These are phyloP conservation scores for Trypanosoma boissoni DNA, from an alignment of 208 protist genomes.

Conservation along the genomic window DNA sequence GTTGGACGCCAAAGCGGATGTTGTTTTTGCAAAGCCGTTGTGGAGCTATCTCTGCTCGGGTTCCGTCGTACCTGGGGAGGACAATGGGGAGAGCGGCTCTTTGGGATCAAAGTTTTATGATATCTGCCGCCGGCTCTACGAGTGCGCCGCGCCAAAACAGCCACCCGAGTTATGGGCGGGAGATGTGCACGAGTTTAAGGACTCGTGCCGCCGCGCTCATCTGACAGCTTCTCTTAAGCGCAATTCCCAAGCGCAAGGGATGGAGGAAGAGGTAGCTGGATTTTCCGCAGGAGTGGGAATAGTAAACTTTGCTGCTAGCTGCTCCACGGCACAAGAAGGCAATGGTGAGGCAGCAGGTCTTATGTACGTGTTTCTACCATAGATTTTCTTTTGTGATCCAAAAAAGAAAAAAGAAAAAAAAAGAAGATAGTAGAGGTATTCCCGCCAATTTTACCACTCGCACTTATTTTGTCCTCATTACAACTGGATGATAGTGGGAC, in stretches of 20 bases:
- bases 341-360: constrained; percentile 29
- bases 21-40: constrained; percentile 74
- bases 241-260: constrained; percentile 9
- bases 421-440: neutral
- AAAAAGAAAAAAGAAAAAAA: constrained; percentile 16
- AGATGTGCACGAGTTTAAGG: constrained; percentile 73
- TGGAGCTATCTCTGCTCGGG: constrained; percentile 63
- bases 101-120: constrained; percentile 53
- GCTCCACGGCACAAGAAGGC: constrained; percentile 33
- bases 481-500: too few species aligned
- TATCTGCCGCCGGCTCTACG: constrained; percentile 48
- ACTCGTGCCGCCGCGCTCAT: constrained; percentile 63
- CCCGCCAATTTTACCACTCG: too few species aligned
- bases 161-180: constrained; percentile 47
- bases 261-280: constrained; percentile 23
- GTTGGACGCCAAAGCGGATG: constrained; percentile 42
- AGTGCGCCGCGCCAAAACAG: constrained; percentile 48
- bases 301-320: constrained; percentile 52
- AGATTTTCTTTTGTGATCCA: constrained; percentile 4
- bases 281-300: constrained; percentile 27
- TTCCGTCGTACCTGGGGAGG: constrained; percentile 22
- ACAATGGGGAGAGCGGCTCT: neutral
- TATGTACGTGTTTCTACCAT: constrained; percentile 36
- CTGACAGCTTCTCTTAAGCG: constrained; percentile 11
- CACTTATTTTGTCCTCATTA: too few species aligned